Conservation (phyloP, 1,284 basidiomycete genomes). For the Golubevia pallescens region DNA sequence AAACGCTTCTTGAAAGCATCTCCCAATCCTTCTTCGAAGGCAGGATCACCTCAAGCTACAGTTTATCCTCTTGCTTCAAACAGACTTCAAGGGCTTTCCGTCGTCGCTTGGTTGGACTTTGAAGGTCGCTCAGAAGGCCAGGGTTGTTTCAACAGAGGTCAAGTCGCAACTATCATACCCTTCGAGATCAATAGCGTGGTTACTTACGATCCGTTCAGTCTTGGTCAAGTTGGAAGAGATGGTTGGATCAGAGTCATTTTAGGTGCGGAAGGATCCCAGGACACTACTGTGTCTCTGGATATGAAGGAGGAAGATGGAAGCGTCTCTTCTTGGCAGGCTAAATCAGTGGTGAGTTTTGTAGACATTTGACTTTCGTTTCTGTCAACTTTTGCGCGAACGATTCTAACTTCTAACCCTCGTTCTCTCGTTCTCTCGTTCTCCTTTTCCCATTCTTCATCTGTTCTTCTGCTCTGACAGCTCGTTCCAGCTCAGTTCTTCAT, state of each 20-base stretch:
- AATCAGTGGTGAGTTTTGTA: background rate
- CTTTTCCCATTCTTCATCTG: too few species aligned
- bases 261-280: background rate
- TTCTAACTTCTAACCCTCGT: too few species aligned
- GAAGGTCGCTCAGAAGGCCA: background rate
- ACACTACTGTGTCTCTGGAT: background rate
- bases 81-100: background rate
- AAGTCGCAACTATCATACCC: background rate
- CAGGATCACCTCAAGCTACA: background rate
- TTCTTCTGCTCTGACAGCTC: too few species aligned
- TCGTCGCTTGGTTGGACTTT: background rate
- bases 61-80: background rate
- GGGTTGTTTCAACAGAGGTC: background rate
- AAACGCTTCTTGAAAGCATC: too few species aligned
- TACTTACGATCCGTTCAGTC: background rate
- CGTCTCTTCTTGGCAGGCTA: background rate
- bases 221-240: background rate
- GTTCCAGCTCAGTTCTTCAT: too few species aligned
- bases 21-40: too few species aligned
- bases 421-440: too few species aligned
- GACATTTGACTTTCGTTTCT: too few species aligned
- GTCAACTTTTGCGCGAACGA: too few species aligned
- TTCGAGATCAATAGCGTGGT: background rate
- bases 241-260: background rate
- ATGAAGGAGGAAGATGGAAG: background rate